These are phyloP conservation scores for Paraconiothyrium brasiliense DNA, from an alignment of 2,329 filamentous ascomycete species.

Conservation along the genomic window DNA sequence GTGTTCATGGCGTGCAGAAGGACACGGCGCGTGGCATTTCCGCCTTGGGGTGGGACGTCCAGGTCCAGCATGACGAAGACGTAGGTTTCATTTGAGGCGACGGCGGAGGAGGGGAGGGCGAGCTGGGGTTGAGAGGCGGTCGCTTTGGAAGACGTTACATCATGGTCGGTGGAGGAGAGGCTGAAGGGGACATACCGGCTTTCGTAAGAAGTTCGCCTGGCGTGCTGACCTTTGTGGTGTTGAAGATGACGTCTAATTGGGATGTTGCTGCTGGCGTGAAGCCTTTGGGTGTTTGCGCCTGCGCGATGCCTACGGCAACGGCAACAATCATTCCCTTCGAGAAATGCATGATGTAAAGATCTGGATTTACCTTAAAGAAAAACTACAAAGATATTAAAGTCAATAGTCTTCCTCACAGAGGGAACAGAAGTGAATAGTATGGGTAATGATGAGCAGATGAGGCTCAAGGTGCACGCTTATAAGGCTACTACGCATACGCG, in stretches of 20 bases:
- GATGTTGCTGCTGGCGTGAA: slow-evolving; percentile 40
- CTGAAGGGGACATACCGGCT: slow-evolving; percentile 30
- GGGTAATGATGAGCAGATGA: slow-evolving; percentile 6
- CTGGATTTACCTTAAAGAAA: neutral
- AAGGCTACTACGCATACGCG: slow-evolving; percentile 34
- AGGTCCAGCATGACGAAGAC: slow-evolving; percentile 50
- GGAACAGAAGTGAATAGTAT: slow-evolving; percentile 14
- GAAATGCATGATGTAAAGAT: slow-evolving; percentile 33
- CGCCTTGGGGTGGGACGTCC: slow-evolving; percentile 40
- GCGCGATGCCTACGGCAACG: slow-evolving; percentile 35
- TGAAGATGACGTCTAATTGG: slow-evolving; percentile 45
- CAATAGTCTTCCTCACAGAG: slow-evolving; percentile 14
- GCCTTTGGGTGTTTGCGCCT: slow-evolving; percentile 44
- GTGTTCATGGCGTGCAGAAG: slow-evolving; percentile 47
- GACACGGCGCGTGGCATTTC: slow-evolving; percentile 37
- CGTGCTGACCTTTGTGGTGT: slow-evolving; percentile 39
- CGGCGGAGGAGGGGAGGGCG: slow-evolving; percentile 30
- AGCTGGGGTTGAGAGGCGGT: slow-evolving; percentile 40
- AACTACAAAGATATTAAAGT: slow-evolving; percentile 1
- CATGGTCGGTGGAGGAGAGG: neutral
- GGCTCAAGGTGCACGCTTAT: slow-evolving; percentile 19
- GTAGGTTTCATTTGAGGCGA: slow-evolving; percentile 34
- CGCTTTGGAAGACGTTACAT: slow-evolving; percentile 28
- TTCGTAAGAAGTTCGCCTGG: slow-evolving; percentile 41
- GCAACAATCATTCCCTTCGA: slow-evolving; percentile 34